These are phyloP conservation scores for Lecanicillium sp. DNA, from an alignment of 2,329 filamentous ascomycete genomes.

Conservation along the genomic window DNA sequence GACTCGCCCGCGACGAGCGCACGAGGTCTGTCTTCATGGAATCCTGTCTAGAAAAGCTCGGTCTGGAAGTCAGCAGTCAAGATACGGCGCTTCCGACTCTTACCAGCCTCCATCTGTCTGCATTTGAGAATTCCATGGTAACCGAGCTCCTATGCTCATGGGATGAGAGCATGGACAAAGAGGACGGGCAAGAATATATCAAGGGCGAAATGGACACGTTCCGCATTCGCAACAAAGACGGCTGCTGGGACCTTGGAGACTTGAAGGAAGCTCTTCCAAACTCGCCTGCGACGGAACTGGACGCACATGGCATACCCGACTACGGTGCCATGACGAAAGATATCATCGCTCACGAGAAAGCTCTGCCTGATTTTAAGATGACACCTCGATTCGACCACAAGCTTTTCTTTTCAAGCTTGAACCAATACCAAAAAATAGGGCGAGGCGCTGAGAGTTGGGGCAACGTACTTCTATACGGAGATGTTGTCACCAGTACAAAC, in stretches of 20 bases:
- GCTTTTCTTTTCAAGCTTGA: slow-evolving; percentile 65
- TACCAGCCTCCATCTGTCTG: slow-evolving; percentile 75
- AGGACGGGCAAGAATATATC: slow-evolving; percentile 63
- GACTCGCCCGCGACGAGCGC: slow-evolving; percentile 60
- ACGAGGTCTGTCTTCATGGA: slow-evolving; percentile 68
- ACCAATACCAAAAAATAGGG: slow-evolving; percentile 50
- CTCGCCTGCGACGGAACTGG: slow-evolving; percentile 14
- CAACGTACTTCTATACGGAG: slow-evolving; percentile 71
- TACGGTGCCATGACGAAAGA: slow-evolving; percentile 67
- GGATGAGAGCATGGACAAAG: slow-evolving; percentile 57
- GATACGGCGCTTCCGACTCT: slow-evolving; percentile 65
- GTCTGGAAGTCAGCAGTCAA: slow-evolving; percentile 67
- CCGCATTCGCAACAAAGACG: slow-evolving; percentile 59
- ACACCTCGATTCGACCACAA: slow-evolving; percentile 85
- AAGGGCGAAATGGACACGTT: slow-evolving; percentile 79
- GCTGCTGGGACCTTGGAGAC: slow-evolving; percentile 48
- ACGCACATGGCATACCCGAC: slow-evolving; percentile 57
- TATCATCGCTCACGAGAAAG: slow-evolving; percentile 62
- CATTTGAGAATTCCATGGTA: slow-evolving; percentile 55
- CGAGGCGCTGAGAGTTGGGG: slow-evolving; percentile 63
- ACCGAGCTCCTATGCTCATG: slow-evolving; percentile 57
- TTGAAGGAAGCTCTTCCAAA: slow-evolving; percentile 43
- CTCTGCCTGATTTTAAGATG: slow-evolving; percentile 58
- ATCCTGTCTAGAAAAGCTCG: slow-evolving; percentile 70
- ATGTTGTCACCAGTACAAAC: slow-evolving; percentile 90